Conservation (phyloP, 2,329 filamentous ascomycete species). For the Colletotrichum incanum region DNA sequence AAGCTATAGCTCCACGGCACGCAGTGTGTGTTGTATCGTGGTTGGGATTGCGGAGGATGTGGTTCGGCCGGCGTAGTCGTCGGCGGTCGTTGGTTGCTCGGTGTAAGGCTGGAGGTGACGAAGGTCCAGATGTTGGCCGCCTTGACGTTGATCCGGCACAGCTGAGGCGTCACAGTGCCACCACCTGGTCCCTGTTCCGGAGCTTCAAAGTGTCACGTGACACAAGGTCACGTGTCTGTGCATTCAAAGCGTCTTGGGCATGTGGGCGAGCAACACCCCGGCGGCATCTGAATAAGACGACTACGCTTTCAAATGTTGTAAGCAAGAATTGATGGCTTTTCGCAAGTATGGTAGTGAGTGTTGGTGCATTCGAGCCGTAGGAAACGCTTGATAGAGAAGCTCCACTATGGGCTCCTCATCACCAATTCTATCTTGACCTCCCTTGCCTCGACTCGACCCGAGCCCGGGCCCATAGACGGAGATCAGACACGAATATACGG, state of each 20-base stretch:
- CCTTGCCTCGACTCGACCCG: slow-evolving; percentile 7
- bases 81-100: slow-evolving; percentile 14
- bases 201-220: slow-evolving; percentile 26
- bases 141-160: slow-evolving; percentile 43
- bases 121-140: slow-evolving; percentile 23
- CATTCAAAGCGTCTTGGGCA: background rate
- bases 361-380: background rate
- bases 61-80: slow-evolving; percentile 15
- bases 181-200: slow-evolving; percentile 24
- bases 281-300: background rate
- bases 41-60: background rate
- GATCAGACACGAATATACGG: background rate
- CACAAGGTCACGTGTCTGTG: background rate
- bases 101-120: slow-evolving; percentile 26
- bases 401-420: background rate
- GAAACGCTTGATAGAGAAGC: background rate
- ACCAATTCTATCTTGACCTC: background rate
- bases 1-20: background rate
- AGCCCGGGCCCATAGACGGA: slow-evolving; percentile 5
- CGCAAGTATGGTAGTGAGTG: background rate
- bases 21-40: background rate
- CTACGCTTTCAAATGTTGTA: background rate
- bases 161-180: slow-evolving; percentile 42
- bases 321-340: background rate
- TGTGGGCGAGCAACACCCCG: background rate